phyloP scores from a whole-genome alignment of 2,329 filamentous ascomycete species.

The Davidsoniella australis region DNA sequence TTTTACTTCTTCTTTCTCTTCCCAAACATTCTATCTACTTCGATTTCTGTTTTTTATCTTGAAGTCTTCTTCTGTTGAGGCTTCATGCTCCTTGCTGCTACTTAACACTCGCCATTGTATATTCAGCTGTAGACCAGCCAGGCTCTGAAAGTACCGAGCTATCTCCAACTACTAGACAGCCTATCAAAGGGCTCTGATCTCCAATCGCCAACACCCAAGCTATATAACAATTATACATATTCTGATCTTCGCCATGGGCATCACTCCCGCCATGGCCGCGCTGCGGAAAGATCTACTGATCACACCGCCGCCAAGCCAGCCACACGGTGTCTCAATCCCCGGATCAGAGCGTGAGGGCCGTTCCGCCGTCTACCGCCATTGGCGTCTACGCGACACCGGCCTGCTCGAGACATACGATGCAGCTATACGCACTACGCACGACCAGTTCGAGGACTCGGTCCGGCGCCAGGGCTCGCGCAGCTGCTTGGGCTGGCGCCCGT shows the following conservation, averaged over 20 bases:
- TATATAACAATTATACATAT: neutral
- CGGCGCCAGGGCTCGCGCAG: constrained; percentile 46
- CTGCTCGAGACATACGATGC: constrained; percentile 60
- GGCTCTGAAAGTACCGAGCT: no score
- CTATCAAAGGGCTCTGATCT: neutral
- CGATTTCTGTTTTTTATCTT: no score
- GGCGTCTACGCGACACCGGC: constrained; percentile 53
- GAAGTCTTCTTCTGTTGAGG: no score
- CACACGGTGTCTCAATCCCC: constrained; percentile 63
- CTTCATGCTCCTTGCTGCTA: no score
- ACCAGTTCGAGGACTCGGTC: constrained; percentile 57
- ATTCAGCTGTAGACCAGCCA: no score
- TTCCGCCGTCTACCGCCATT: constrained; percentile 67
- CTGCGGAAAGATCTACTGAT: constrained; percentile 28
- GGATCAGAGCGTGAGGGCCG: constrained; percentile 58
- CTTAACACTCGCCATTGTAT: no score
- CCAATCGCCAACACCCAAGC: neutral
- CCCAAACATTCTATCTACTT: no score
- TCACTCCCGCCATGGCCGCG: constrained; percentile 3
- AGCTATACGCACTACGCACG: constrained; percentile 53
- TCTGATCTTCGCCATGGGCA: neutral
- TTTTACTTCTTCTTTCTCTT: neutral
- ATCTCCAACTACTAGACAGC: no score
- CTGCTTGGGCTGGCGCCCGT: constrained; percentile 68
- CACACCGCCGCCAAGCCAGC: constrained; percentile 54